These are phyloP conservation scores for Lathyrus aphaca DNA, from an alignment of 306 rosid species.

Conservation along the genomic window DNA sequence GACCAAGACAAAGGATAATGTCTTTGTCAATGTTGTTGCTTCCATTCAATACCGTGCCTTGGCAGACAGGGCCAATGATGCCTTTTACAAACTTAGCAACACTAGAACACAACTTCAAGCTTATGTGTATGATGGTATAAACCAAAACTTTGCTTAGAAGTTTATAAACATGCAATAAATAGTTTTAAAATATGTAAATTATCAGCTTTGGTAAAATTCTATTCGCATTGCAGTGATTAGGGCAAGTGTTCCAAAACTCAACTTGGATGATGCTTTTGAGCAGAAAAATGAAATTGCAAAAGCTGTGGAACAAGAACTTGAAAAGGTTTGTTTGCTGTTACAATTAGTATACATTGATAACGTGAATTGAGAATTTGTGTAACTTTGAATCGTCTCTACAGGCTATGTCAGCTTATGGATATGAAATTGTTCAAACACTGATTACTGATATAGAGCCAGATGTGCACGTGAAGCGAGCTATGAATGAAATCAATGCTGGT, in stretches of 20 bases:
- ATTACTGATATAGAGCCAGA: constrained; percentile 91
- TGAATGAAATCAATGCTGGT: constrained; percentile 99
- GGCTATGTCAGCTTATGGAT: constrained; percentile 98
- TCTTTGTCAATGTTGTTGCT: constrained; percentile 92
- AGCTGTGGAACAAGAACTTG: constrained; percentile 92
- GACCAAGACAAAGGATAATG: constrained; percentile 98
- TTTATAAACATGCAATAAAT: constrained; percentile 12
- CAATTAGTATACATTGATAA: constrained; percentile 12
- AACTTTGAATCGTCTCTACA: constrained; percentile 41
- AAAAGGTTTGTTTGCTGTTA: constrained; percentile 55
- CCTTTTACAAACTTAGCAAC: constrained; percentile 94
- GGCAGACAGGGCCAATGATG: constrained; percentile 80
- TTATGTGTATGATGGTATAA: constrained; percentile 88
- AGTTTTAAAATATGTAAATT: constrained; percentile 6
- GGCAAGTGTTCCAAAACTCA: constrained; percentile 90
- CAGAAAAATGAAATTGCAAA: constrained; percentile 93
- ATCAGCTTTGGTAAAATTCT: constrained; percentile 27
- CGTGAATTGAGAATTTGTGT: constrained; percentile 24
- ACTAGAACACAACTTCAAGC: constrained; percentile 88
- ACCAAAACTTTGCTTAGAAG: constrained; percentile 27
- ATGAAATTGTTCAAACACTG: constrained; percentile 89
- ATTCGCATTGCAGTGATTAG: constrained; percentile 66
- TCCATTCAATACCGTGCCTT: constrained; percentile 89
- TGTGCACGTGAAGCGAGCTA: constrained; percentile 87
- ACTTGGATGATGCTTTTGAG: constrained; percentile 90